Base-by-base conservation (phyloP, 345 rosid species). In the Crucihimalaya himalaica region DNA sequence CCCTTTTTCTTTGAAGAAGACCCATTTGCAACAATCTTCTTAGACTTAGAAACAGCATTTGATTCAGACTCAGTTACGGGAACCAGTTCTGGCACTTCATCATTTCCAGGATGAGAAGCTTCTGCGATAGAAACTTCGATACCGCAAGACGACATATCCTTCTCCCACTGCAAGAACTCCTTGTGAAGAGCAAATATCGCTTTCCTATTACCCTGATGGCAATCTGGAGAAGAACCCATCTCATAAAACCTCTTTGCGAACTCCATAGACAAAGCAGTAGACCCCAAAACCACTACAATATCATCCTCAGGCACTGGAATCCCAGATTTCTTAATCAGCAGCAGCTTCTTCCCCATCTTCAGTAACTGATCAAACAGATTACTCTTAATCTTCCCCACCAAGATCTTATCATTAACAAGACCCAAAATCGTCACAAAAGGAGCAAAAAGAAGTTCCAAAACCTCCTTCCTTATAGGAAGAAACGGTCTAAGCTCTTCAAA, bases 171-270 rank as follows among this genome's bases (percentile, higher is more conserved):
- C 66, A 77, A 66, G 64, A 92, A 95, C 75, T 84, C 87, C 25
- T 85, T 84, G 45, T 95, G 88, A 67, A 92, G 73, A 37, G 82
- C 68, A 50, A 90, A 84, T 9, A 95, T 40, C 20, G 80, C 59
- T 79, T 90, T 95, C 93, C 99, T 87, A 73, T 88, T 95, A 39
- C 97, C 97, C 75, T 95, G 99, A 16, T 32, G 79, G 47, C 97
- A 92, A 12, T 84, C 89, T 2, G 76, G 71, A 13, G 90, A 80
- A 55, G 97, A 92, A 48, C 97, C 97, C 82, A 88, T 55, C 43
- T 92, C 93, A 45, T 84, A 95, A 31, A 95, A 85, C 81, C 73
- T 89, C 19, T 72, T 60, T 1, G 97, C 72, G 61, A 86, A 86
- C 9, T 83, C 89, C 86, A 92, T 82, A 12, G 71, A 63, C 74